Conservation (phyloP, 495 filamentous ascomycete species). For the Aspergillus campestris region DNA sequence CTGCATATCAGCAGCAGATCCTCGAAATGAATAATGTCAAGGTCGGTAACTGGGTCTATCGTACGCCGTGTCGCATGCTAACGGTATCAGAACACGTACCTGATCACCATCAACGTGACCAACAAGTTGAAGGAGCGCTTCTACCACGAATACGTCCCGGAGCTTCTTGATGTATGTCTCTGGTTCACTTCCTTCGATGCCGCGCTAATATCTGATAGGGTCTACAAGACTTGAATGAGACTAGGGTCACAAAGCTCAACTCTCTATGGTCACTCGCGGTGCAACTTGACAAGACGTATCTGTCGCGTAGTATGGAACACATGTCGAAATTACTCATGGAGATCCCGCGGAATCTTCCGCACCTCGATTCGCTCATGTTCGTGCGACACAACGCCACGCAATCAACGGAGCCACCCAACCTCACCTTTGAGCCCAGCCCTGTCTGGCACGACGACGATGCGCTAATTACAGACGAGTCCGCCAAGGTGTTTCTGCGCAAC, state of each 20-base stretch:
- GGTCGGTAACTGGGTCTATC: slow-evolving; percentile 24
- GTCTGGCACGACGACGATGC: slow-evolving; percentile 92
- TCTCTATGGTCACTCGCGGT: slow-evolving; percentile 72
- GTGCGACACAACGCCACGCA: slow-evolving; percentile 76
- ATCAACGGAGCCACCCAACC: slow-evolving; percentile 74
- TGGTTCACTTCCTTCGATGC: slow-evolving; percentile 2
- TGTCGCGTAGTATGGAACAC: slow-evolving; percentile 62
- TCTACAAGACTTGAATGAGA: slow-evolving; percentile 85
- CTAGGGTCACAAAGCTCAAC: slow-evolving; percentile 74
- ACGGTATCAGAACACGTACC: slow-evolving; percentile 68
- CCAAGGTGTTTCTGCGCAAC: slow-evolving; percentile 87
- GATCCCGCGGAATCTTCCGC: slow-evolving; percentile 80
- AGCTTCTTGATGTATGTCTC: slow-evolving; percentile 72
- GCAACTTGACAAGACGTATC: slow-evolving; percentile 64
- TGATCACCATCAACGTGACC: slow-evolving; percentile 89
- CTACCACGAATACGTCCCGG: slow-evolving; percentile 93
- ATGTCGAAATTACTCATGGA: slow-evolving; percentile 64
- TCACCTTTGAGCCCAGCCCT: slow-evolving; percentile 87
- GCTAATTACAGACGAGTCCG: slow-evolving; percentile 73
- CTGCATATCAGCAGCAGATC: slow-evolving; percentile 80
- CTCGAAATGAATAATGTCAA: slow-evolving; percentile 95
- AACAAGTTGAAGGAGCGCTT: slow-evolving; percentile 96
- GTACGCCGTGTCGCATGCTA: slow-evolving; percentile 7
- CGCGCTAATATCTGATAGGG: slow-evolving; percentile 35
- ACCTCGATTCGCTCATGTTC: slow-evolving; percentile 95